Percentiles rank a stretch among this genome's conserved stretches.
Evolutionary conservation across 1,139 yeast genomes (phyloP).

Genomic region (Taphrina deformans): DNA sequence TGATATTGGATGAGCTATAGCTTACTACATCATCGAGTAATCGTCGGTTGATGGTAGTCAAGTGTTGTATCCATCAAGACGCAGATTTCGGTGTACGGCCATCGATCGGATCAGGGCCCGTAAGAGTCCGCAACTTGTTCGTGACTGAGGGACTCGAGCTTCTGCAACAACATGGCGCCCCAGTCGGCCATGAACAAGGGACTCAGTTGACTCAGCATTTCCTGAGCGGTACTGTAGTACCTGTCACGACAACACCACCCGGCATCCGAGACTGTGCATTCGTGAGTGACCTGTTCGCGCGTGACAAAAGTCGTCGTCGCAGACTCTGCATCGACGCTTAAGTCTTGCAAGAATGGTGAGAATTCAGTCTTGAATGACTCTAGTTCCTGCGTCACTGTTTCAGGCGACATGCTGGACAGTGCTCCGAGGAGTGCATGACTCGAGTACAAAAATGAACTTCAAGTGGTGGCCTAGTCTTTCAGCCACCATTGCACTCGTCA

Average conservation of each 20-base stretch:
- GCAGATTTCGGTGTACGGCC: too few relatives aligned
- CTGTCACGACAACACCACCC: conserved; percentile 6
- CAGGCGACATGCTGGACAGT: conserved; percentile 4
- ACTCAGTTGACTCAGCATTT: conserved; percentile 11
- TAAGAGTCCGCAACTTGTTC: neutral
- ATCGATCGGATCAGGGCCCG: neutral
- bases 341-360: neutral
- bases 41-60: too few relatives aligned
- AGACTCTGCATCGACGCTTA: neutral
- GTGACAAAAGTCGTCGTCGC: conserved; percentile 1
- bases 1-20: too few relatives aligned
- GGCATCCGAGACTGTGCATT: conserved; percentile 2
- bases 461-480: too few relatives aligned
- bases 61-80: too few relatives aligned
- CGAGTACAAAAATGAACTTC: too few relatives aligned
- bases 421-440: too few relatives aligned
- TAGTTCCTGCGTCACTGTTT: neutral
- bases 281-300: neutral
- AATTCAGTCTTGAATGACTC: neutral
- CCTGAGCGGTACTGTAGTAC: conserved; percentile 11
- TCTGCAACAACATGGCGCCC: neutral
- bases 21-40: too few relatives aligned
- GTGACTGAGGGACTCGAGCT: neutral
- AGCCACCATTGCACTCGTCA: too few relatives aligned
- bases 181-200: conserved; percentile 5